Conservation (phyloP, 345 rosid genomes). For the Physaria fendleri region DNA sequence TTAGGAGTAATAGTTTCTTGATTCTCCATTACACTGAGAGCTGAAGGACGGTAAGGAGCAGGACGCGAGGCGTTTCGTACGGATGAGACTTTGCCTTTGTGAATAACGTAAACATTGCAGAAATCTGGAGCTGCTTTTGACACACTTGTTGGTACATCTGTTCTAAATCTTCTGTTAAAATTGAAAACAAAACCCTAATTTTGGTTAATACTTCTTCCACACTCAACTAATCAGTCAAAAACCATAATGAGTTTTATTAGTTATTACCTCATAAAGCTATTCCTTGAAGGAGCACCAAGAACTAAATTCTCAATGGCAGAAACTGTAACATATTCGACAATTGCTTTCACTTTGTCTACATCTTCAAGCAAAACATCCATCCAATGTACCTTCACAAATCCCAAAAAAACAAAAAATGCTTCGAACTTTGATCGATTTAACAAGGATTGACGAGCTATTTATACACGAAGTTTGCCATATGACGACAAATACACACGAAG, state of each 20-base stretch:
- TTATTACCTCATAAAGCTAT: slow-evolving; percentile 62
- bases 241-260: slow-evolving; percentile 9
- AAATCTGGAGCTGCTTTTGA: slow-evolving; percentile 79
- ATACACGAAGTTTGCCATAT: no score
- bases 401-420: background rate
- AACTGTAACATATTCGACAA: slow-evolving; percentile 66
- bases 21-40: slow-evolving; percentile 36
- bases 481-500: no score
- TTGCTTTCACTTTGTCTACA: slow-evolving; percentile 55
- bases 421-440: background rate
- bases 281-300: slow-evolving; percentile 61
- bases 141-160: slow-evolving; percentile 51
- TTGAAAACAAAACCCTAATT: background rate
- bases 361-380: slow-evolving; percentile 63
- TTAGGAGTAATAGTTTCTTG: slow-evolving; percentile 5
- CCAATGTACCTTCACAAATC: slow-evolving; percentile 42
- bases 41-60: slow-evolving; percentile 57
- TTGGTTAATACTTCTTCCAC: slow-evolving; percentile 9
- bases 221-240: background rate
- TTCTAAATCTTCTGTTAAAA: slow-evolving; percentile 55
- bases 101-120: slow-evolving; percentile 74
- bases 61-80: slow-evolving; percentile 48
- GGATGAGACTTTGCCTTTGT: slow-evolving; percentile 70
- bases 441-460: no score
- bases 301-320: slow-evolving; percentile 73